phyloP scores from a whole-genome alignment of 1,284 basidiomycete species.

The Boletus austroedulis region DNA sequence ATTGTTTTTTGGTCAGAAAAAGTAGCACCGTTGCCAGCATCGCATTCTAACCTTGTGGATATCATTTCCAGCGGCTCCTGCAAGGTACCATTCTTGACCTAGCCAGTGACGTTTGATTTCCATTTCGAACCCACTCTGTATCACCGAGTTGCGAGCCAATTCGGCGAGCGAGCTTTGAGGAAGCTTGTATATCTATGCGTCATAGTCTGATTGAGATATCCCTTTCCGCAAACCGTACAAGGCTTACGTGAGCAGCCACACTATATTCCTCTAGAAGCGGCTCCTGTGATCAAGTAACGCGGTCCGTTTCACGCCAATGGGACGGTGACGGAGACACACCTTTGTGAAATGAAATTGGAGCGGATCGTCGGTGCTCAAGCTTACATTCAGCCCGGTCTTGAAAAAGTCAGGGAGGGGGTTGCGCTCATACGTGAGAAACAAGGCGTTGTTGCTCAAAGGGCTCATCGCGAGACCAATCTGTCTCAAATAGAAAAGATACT shows the following conservation, averaged over 20 bases:
- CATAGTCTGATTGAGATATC: slow-evolving; percentile 3
- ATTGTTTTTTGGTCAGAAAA: slow-evolving; percentile 12
- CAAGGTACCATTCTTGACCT: slow-evolving; percentile 85
- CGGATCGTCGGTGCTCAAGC: slow-evolving; percentile 94
- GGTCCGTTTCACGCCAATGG: not conserved
- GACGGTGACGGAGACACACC: slow-evolving; percentile 39
- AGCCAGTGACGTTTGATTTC: slow-evolving; percentile 98
- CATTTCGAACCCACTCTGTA: slow-evolving; percentile 99
- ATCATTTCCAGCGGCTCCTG: slow-evolving; percentile 86
- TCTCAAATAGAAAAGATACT: slow-evolving; percentile 94
- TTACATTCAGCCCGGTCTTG: slow-evolving; percentile 94
- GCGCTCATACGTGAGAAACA: slow-evolving; percentile 95
- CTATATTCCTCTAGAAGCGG: slow-evolving; percentile 97
- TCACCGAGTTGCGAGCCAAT: slow-evolving; percentile 92
- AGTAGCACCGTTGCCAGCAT: slow-evolving; percentile 8
- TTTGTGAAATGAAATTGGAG: slow-evolving; percentile 97
- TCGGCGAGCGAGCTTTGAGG: slow-evolving; percentile 84
- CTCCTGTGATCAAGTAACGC: slow-evolving; percentile 53
- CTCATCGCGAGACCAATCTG: slow-evolving; percentile 99
- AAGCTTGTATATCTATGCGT: slow-evolving; percentile 80
- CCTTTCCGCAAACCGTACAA: not conserved
- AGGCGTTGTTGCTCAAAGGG: slow-evolving; percentile 95
- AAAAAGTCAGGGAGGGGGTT: slow-evolving; percentile 98
- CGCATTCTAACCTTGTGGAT: slow-evolving; percentile 72
- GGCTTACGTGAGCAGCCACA: slow-evolving; percentile 87